These are phyloP conservation scores for Sporothrix protearum DNA, from an alignment of 2,329 filamentous ascomycete species.

Conservation along the genomic window DNA sequence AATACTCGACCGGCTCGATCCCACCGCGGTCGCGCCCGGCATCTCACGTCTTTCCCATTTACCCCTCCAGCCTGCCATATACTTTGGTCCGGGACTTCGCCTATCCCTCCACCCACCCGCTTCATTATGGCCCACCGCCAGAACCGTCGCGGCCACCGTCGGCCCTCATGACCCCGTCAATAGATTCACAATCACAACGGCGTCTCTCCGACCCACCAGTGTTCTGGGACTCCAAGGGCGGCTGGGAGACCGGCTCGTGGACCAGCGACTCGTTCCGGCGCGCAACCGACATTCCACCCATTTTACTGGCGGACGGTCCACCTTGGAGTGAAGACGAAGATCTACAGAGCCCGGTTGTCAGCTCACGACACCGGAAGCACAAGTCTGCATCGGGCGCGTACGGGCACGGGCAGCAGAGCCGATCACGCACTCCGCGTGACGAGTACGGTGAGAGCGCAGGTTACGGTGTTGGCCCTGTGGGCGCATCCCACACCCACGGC, in stretches of 20 bases:
- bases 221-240: constrained; percentile 67
- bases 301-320: constrained; percentile 81
- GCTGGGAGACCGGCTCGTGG: constrained; percentile 53
- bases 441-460: constrained; percentile 22
- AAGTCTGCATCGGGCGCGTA: constrained; percentile 61
- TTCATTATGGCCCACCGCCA: constrained; percentile 91
- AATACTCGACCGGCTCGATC: constrained; percentile 71
- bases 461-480: neutral
- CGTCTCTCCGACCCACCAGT: constrained; percentile 79
- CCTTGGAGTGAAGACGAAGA: constrained; percentile 97
- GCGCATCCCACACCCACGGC: neutral
- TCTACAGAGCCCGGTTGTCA: constrained; percentile 84
- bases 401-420: constrained; percentile 43
- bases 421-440: constrained; percentile 46
- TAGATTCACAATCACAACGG: constrained; percentile 59
- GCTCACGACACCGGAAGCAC: constrained; percentile 79
- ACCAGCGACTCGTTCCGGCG: constrained; percentile 53
- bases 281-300: constrained; percentile 71
- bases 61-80: constrained; percentile 81
- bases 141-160: constrained; percentile 68
- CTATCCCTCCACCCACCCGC: constrained; percentile 74
- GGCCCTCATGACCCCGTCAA: constrained; percentile 77
- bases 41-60: constrained; percentile 78
- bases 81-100: constrained; percentile 95
- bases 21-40: constrained; percentile 70